Conservation (phyloP, 345 rosid genomes). For the Eucalyptus decipiens region DNA sequence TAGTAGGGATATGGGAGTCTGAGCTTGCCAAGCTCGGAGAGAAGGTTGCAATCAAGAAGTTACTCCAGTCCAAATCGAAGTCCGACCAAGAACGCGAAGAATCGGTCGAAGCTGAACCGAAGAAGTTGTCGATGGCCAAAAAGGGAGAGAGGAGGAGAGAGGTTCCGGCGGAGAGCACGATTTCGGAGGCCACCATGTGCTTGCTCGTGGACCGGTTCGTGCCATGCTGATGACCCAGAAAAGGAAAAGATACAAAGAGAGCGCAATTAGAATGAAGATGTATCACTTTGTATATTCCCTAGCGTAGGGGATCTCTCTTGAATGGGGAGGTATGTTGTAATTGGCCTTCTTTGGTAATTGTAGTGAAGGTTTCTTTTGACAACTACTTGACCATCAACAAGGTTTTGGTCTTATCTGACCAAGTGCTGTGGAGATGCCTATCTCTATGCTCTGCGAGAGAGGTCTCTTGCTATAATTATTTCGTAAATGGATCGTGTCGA, state of each 20-base stretch:
- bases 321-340: background rate
- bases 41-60: background rate
- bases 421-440: background rate
- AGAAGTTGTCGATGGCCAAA: background rate
- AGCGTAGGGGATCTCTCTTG: background rate
- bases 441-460: background rate
- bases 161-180: constrained; percentile 9
- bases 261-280: background rate
- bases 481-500: background rate
- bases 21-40: background rate
- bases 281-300: background rate
- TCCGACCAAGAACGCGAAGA: constrained; percentile 2
- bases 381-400: background rate
- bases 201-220: constrained; percentile 84
- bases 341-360: background rate
- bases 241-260: background rate
- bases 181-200: constrained; percentile 61
- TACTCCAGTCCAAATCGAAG: background rate
- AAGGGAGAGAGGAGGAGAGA: constrained; percentile 5
- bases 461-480: background rate
- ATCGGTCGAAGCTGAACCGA: background rate
- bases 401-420: background rate
- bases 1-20: background rate
- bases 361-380: background rate
- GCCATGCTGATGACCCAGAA: constrained; percentile 30